phyloP scores from a whole-genome alignment of 192 early-diverging fungal genomes.

The Coemansia sp. region DNA sequence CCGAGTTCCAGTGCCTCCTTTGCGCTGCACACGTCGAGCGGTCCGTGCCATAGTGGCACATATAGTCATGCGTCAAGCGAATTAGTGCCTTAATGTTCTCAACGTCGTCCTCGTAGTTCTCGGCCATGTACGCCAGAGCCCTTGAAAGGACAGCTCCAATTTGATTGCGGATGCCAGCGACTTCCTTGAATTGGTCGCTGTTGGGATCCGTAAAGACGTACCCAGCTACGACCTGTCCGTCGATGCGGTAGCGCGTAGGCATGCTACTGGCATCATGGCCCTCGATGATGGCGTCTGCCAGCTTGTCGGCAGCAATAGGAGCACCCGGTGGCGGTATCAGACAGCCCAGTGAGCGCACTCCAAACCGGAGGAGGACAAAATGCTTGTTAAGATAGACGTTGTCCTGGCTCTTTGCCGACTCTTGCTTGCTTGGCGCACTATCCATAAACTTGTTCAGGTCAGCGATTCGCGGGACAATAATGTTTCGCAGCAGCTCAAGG shows the following conservation, averaged over 20 bases:
- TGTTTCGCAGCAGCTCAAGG: slow-evolving; percentile 62
- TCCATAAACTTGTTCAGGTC: slow-evolving; percentile 33
- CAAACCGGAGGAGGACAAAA: slow-evolving; percentile 20
- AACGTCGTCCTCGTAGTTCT: slow-evolving; percentile 71
- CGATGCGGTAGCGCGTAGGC: slow-evolving; percentile 35
- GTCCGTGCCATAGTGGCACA: slow-evolving; percentile 47
- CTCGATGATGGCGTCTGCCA: slow-evolving; percentile 25
- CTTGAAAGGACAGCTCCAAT: slow-evolving; percentile 61
- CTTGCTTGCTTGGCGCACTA: not conserved
- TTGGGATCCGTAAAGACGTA: slow-evolving; percentile 69
- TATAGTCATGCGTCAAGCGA: slow-evolving; percentile 49
- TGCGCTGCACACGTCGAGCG: slow-evolving; percentile 7
- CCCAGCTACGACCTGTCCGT: slow-evolving; percentile 58
- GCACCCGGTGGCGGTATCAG: slow-evolving; percentile 34
- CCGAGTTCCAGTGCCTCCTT: slow-evolving; percentile 33
- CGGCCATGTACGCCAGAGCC: slow-evolving; percentile 49
- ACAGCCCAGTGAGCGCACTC: slow-evolving; percentile 32
- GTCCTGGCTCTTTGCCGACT: slow-evolving; percentile 26
- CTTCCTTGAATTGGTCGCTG: slow-evolving; percentile 55
- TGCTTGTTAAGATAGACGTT: slow-evolving; percentile 42
- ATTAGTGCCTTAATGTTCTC: slow-evolving; percentile 73
- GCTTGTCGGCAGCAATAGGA: slow-evolving; percentile 10
- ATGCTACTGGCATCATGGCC: slow-evolving; percentile 31
- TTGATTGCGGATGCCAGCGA: slow-evolving; percentile 58
- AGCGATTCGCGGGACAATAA: slow-evolving; percentile 52